phyloP scores from a whole-genome alignment of 108 stramenopile genomes.

The Cyclostephanos tholiformis region DNA sequence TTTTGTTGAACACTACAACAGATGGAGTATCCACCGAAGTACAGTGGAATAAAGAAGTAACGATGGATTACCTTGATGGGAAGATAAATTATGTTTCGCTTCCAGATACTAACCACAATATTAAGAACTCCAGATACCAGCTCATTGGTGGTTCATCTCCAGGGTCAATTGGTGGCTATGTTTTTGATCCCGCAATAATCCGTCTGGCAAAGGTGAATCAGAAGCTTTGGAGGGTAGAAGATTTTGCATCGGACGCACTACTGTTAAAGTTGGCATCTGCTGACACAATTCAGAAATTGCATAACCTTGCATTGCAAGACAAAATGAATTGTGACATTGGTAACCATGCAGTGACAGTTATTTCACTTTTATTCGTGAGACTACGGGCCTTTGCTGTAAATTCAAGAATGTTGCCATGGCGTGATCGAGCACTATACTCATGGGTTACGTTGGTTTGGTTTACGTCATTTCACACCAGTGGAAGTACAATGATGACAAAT shows the following conservation, averaged over 20 bases:
- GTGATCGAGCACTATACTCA: constrained; percentile 4
- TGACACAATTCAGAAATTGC: constrained; percentile 1
- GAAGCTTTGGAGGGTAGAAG: too few relatives aligned
- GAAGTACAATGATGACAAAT: constrained; percentile 22
- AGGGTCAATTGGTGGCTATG: constrained; percentile 12
- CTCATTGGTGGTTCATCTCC: constrained; percentile 24
- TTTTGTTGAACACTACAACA: too few relatives aligned
- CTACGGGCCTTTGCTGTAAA: too few relatives aligned
- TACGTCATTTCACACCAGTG: constrained; percentile 18
- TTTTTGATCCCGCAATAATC: too few relatives aligned
- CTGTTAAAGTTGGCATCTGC: constrained; percentile 8
- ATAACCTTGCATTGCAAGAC: not conserved
- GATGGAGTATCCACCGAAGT: too few relatives aligned
- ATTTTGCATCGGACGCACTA: constrained; percentile 25
- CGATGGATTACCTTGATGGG: constrained; percentile 9
- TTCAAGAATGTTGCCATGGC: too few relatives aligned
- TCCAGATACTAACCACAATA: constrained; percentile 30
- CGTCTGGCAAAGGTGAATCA: too few relatives aligned
- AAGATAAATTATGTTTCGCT: constrained; percentile 12
- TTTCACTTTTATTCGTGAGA: too few relatives aligned
- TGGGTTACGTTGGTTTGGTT: constrained; percentile 17
- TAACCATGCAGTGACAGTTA: too few relatives aligned
- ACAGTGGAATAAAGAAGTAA: not conserved
- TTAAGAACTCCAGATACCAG: constrained; percentile 23
- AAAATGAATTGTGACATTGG: not conserved